Base-by-base conservation (phyloP, 1,139 yeast species). In the Entelexis paramagnoliae region DNA sequence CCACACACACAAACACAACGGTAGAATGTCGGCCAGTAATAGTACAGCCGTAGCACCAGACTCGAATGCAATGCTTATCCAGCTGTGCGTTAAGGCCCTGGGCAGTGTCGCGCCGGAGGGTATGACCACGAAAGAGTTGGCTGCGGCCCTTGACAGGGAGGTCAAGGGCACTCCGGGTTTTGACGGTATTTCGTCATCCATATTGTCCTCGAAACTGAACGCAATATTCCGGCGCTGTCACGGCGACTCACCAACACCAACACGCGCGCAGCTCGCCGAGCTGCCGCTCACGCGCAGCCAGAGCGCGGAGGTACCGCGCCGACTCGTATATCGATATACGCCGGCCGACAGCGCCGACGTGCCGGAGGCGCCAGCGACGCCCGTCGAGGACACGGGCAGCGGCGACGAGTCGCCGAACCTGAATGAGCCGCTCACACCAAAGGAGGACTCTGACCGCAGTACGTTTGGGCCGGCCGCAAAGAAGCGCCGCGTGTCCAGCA, bases 171-270 rank as follows among this genome's bases (percentile, higher is more conserved):
- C 36, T 4, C 47, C 55, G 7, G 54, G 57, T n/a, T 63, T 63
- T 48, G 57, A 61, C 38, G 57, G 56, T 20, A 51, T 60, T 47
- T 60, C 67, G 17, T 63, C 67, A n/a, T 62, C 66, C 2, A 60
- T 65, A 24, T 56, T 65, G 34, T 64, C 68, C 19, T 64, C 68
- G 5, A 65, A 65, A 51, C 60, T 65, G 34, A 65, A 65, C 53
- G 62, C 67, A 17, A 61, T 64, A 33, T 65, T 63, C 53, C 60
- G 68, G 10, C 53, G 67, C 28, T 59, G 62, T 46, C 66, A 64
- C 52, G 56, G 60, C 28, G 63, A 58, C 49, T 41, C 55, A 14
- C 43, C 53, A 48, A 28, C 51, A 40, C 58, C 60, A 42, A 51
- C 51, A 29, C 43, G 46, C 11, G 36, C 51, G 20, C 58, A 60